Percentiles rank a stretch among this genome's conserved stretches.
These are phyloP conservation scores for Austroboletus rostrupii DNA, from an alignment of 1,284 basidiomycete genomes.

Conservation along the genomic window DNA sequence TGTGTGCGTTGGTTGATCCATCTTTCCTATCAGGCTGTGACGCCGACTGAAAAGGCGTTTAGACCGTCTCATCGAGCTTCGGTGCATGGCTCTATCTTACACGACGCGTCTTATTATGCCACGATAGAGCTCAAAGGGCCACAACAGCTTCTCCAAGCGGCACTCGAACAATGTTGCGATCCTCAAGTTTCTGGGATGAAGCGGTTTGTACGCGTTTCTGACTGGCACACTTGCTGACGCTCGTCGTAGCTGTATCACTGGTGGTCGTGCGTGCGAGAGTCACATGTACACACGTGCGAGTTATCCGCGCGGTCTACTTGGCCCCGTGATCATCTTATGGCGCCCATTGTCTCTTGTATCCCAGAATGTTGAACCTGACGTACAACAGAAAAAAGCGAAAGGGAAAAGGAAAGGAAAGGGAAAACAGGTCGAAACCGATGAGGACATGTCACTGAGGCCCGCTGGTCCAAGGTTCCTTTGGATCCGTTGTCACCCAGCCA, in stretches of 20 bases:
- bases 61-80: conserved; percentile 86
- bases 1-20: background rate
- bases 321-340: conserved; percentile 77
- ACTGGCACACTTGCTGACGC: background rate
- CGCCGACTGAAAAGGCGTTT: conserved; percentile 87
- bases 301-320: conserved; percentile 71
- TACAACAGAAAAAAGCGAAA: conserved; percentile 9
- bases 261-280: conserved; percentile 57
- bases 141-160: conserved; percentile 46
- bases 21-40: conserved; percentile 50
- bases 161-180: conserved; percentile 62
- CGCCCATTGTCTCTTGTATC: conserved; percentile 30
- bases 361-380: background rate
- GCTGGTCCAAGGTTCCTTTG: conserved; percentile 52
- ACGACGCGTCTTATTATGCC: conserved; percentile 83
- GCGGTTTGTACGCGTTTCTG: conserved; percentile 39
- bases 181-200: conserved; percentile 55
- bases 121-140: conserved; percentile 71
- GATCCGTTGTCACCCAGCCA: conserved; percentile 76
- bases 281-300: conserved; percentile 56
- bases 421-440: conserved; percentile 21
- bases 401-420: conserved; percentile 19
- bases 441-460: conserved; percentile 5
- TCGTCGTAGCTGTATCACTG: conserved; percentile 47
- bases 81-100: conserved; percentile 76